Evolutionary conservation across 257 asterid genomes (phyloP).

Genomic region (Lycium barbarum): DNA sequence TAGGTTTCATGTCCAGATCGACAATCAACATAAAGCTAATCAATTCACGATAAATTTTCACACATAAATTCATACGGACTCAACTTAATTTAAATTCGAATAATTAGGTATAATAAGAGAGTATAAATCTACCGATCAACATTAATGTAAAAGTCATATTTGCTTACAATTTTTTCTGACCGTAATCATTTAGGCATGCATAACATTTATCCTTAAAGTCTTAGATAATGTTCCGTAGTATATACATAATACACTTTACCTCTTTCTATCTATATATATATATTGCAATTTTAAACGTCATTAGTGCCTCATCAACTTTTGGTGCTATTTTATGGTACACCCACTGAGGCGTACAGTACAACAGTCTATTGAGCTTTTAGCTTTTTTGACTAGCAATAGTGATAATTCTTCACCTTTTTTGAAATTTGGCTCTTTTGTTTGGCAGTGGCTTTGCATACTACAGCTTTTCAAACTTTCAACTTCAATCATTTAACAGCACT

Average conservation of each 20-base stretch:
- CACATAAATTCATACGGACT: background rate
- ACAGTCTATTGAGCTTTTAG: background rate
- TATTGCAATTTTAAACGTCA: slow-evolving; percentile 4
- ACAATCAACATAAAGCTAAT: too few species aligned
- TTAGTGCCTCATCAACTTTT: slow-evolving; percentile 6
- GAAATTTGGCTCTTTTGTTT: background rate
- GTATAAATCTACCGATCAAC: background rate
- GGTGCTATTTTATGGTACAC: slow-evolving; percentile 9
- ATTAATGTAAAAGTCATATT: background rate
- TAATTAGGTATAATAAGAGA: background rate
- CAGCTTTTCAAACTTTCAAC: slow-evolving; percentile 10
- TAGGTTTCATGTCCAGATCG: too few species aligned
- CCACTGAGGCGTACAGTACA: slow-evolving; percentile 17
- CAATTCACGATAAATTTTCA: too few species aligned
- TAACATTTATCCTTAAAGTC: background rate
- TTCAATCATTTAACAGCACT: slow-evolving; percentile 16
- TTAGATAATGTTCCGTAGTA: background rate
- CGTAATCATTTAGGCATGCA: background rate
- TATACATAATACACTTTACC: background rate
- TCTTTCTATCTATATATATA: background rate
- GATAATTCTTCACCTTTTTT: background rate
- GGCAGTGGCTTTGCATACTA: slow-evolving; percentile 17
- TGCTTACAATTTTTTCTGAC: background rate
- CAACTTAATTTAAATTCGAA: background rate
- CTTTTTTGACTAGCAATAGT: slow-evolving; percentile 34